Base-by-base conservation (phyloP, 805 yeast species). In the Zygosaccharomyces siamensis region DNA sequence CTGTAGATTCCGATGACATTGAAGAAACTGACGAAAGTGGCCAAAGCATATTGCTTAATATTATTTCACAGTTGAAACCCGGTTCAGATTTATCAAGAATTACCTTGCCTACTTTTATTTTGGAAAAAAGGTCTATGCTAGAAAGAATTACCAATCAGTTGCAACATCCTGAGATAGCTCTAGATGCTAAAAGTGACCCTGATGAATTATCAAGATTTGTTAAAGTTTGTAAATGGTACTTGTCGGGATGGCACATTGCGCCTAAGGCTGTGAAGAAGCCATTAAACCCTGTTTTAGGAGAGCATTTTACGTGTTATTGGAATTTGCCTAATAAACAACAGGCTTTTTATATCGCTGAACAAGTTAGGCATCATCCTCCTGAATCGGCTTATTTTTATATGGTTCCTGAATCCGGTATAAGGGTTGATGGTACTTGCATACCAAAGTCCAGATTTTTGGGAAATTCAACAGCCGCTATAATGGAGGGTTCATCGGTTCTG, bases 251-350 rank as follows among this genome's bases (percentile, higher is more conserved):
- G 98, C 97, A 93, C 64, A 93, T 93, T 65, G 93, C 97, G 1
- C 99, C 98, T 26, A 92, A 92, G 64, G 99, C 98, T 3, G 99
- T 93, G 12, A 93, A 93, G 66, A 93, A 93, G 68, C 99, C 99
- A 0, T 74, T 93, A 60, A 93, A 93, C 63, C 99, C 99, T 1
- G 89, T 93, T 5, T 65, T 93, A 23, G 97, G 98, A 27, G 99
- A 93, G 65, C 77, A 84, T 56, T 93, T 88, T 67, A 79, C 88
- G 18, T 84, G 96, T 62, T 90, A 85, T 65, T 93, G 99, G 99
- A 93, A 89, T 59, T 70, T 89, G 40, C 81, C 90, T 8, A 80
- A 85, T 44, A 78, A 74, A 27, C 80, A 76, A 27, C 77, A 77
- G 45, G 96, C 97, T 0, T 92, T 78, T 64, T 93, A 92, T 66